A percentile compares a stretch with the other conserved stretches of the same genome.
Evolutionary conservation across 2,329 filamentous ascomycete genomes (phyloP).

Genomic region (Calonectria honghensis): DNA sequence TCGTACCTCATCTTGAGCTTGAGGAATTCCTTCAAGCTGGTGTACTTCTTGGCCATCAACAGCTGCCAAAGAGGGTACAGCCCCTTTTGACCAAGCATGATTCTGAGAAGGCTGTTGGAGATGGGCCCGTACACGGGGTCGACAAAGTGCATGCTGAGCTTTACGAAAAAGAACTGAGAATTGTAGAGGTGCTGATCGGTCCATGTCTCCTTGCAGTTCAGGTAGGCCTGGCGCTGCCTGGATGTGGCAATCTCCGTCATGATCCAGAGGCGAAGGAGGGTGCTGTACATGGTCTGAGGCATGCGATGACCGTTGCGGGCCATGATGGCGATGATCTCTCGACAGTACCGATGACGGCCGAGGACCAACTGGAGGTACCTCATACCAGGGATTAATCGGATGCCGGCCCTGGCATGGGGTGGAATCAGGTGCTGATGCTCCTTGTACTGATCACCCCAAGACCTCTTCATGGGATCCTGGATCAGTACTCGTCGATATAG

Average conservation of each 20-base stretch:
- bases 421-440: conserved; percentile 28
- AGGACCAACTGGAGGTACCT: conserved; percentile 81
- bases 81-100: conserved; percentile 76
- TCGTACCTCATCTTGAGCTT: conserved; percentile 76
- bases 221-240: conserved; percentile 70
- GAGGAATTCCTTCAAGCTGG: conserved; percentile 70
- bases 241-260: conserved; percentile 80
- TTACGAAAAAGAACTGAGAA: conserved; percentile 80
- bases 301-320: conserved; percentile 74
- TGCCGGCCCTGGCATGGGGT: conserved; percentile 50
- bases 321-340: conserved; percentile 78
- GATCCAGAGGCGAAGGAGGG: conserved; percentile 82
- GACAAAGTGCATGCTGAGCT: conserved; percentile 82
- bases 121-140: conserved; percentile 76
- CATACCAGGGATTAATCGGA: conserved; percentile 76
- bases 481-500: conserved; percentile 76
- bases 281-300: conserved; percentile 67
- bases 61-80: conserved; percentile 76
- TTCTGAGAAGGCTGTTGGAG: conserved; percentile 69
- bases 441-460: conserved; percentile 55
- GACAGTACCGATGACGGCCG: conserved; percentile 72
- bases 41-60: conserved; percentile 74
- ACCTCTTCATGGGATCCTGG: conserved; percentile 73
- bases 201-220: conserved; percentile 74
- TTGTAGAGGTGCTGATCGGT: conserved; percentile 76